Conservation (phyloP, 768 basidiomycete genomes). For the Rhizopogon vinicolor region DNA sequence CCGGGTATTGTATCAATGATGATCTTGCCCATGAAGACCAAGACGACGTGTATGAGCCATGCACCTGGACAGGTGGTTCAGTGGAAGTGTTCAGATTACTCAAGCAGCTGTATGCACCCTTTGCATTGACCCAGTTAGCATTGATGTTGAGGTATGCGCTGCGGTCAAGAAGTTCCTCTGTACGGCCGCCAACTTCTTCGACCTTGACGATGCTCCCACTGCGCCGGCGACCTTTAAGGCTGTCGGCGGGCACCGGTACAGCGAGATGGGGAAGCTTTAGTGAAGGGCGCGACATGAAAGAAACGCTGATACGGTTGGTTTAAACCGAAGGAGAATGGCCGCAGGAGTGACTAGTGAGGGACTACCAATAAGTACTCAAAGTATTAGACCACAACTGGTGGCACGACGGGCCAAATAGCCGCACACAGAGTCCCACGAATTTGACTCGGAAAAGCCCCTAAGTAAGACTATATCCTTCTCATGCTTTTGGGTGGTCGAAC, state of each 20-base stretch:
- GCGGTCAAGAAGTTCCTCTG: slow-evolving; percentile 76
- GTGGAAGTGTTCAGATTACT: background rate
- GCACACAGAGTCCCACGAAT: background rate
- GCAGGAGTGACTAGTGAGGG: background rate
- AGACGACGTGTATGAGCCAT: slow-evolving; percentile 95
- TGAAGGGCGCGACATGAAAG: slow-evolving; percentile 42
- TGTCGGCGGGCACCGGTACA: slow-evolving; percentile 22
- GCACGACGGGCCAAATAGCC: background rate
- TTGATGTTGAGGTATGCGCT: slow-evolving; percentile 81
- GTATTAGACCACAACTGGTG: background rate
- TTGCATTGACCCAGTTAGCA: slow-evolving; percentile 91
- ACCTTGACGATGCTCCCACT: slow-evolving; percentile 81
- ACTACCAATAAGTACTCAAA: no score
- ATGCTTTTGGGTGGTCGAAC: no score
- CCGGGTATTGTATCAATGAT: slow-evolving; percentile 92
- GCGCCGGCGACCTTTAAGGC: slow-evolving; percentile 46
- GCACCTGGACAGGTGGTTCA: slow-evolving; percentile 57
- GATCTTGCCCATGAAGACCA: slow-evolving; percentile 88
- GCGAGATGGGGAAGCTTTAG: slow-evolving; percentile 50
- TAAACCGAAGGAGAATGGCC: background rate
- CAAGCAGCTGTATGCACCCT: slow-evolving; percentile 48
- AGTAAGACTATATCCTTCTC: no score
- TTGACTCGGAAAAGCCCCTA: no score
- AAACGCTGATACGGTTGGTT: background rate
- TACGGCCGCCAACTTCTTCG: slow-evolving; percentile 70